Conservation (phyloP, 2,329 filamentous ascomycete species). For the Sphaceloma murrayae region DNA sequence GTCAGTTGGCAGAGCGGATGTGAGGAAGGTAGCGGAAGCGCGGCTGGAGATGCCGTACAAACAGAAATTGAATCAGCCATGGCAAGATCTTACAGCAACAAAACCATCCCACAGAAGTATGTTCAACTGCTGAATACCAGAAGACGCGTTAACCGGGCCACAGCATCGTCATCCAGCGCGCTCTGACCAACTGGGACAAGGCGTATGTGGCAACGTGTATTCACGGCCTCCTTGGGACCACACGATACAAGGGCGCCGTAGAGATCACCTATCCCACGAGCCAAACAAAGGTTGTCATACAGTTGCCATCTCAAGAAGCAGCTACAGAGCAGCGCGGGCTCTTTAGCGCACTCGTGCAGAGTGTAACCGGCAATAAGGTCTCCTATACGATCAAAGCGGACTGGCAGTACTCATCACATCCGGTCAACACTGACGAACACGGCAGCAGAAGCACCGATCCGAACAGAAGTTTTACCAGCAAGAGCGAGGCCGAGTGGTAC, state of each 20-base stretch:
- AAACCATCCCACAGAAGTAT: not conserved
- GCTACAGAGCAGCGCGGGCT: not conserved
- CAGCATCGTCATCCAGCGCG: conserved; percentile 9
- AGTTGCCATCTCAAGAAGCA: not conserved
- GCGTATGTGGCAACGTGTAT: not conserved
- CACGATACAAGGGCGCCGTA: conserved; percentile 7
- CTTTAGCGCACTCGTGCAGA: conserved; percentile 4
- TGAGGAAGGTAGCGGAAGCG: not conserved
- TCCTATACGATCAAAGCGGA: conserved; percentile 8
- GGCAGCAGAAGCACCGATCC: not conserved
- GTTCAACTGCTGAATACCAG: not conserved
- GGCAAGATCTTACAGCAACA: conserved; percentile 5
- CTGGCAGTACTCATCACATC: conserved; percentile 5
- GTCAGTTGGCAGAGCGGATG: conserved; percentile 5
- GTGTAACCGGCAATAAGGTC: not conserved
- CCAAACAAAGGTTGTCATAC: conserved; percentile 1
- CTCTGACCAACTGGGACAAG: not conserved
- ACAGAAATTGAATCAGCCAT: not conserved
- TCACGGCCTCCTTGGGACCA: conserved; percentile 1
- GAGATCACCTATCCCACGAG: conserved; percentile 10
- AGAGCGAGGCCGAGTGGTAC: conserved; percentile 2
- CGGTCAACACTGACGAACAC: not conserved
- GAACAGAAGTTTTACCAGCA: conserved; percentile 1
- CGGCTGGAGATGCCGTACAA: not conserved
- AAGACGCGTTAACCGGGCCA: not conserved